Base-by-base conservation (phyloP, 2,329 filamentous ascomycete genomes). In the Botrytis cinerea region DNA sequence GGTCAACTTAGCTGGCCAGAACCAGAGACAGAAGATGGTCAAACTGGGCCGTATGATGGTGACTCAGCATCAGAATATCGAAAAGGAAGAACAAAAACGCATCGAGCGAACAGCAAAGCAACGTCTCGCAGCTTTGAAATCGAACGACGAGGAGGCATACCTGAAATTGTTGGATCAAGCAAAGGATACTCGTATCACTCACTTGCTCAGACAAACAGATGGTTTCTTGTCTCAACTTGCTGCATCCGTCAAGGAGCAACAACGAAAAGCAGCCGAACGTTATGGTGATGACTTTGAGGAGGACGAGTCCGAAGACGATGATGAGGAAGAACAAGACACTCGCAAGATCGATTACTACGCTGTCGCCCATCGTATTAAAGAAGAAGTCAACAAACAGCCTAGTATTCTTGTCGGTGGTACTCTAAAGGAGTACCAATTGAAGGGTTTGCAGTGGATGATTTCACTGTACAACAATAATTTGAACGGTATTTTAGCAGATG, bases 391-490 rank as follows among this genome's bases (percentile, higher is more conserved):
- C 1, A 86, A 87, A 75, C 96, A 99, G 81, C 93, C 96, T 10
- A 83, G 84, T 71, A 97, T 97, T 61, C 88, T 99, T 75, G 94
- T 98, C 76, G 96, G 96, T 81, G 96, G 96, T 81, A 93, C 87
- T 18, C 87, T 99, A 77, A 99, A 99, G 83, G 96, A 99, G 82
- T 99, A 99, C 83, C 96, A 99, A 84, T 78, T 99, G 84, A 98
- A 98, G 90, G 96, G 96, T 88, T 86, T 99, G 66, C 95, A 99
- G 83, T 99, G 96, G 96, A 99, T 99, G 96, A 91, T 99, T 75
- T 99, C 96, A 22, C 88, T 99, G 22, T 99, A 98, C 88, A 99
- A 99, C 90, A 99, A 99, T 87, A 99, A 98, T 84, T 89, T 99
- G 77, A 99, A 99, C 82, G 96, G 96, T 88, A 98, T 99, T 77